Conservation (phyloP, 306 rosid species). For the Quercus agrifolia region DNA sequence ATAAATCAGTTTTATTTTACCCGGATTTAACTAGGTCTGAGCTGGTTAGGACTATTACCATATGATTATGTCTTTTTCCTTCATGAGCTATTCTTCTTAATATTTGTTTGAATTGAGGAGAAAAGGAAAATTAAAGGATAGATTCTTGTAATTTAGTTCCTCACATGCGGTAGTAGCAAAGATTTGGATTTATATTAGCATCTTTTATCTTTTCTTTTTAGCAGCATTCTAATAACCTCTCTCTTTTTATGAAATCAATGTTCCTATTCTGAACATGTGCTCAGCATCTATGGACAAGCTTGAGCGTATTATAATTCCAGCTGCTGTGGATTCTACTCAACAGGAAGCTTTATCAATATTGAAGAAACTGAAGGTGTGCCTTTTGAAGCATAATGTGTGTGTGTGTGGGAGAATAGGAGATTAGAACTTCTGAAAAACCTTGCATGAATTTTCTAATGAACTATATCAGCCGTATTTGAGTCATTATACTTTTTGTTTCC, state of each 20-base stretch:
- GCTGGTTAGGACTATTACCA: no score
- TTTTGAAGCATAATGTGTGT: conserved; percentile 11
- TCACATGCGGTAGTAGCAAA: no score
- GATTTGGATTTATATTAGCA: no score
- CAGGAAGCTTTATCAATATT: conserved; percentile 69
- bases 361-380: conserved; percentile 74
- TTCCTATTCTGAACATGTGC: neutral
- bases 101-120: no score
- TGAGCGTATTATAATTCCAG: conserved; percentile 50
- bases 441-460: conserved; percentile 1
- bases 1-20: neutral
- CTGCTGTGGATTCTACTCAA: conserved; percentile 76
- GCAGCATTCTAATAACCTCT: neutral
- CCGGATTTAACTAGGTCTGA: neutral
- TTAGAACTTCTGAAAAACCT: neutral
- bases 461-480: neutral
- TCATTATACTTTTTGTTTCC: neutral
- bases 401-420: neutral
- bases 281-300: conserved; percentile 44
- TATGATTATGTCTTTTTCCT: no score
- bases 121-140: no score
- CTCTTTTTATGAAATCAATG: neutral
- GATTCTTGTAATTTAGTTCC: no score
- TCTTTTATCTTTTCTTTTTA: neutral
- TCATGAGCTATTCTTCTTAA: neutral